Percentiles rank a stretch among this genome's conserved stretches.
phyloP scores from a whole-genome alignment of 768 basidiomycete genomes.

The Podaxis sp. region DNA sequence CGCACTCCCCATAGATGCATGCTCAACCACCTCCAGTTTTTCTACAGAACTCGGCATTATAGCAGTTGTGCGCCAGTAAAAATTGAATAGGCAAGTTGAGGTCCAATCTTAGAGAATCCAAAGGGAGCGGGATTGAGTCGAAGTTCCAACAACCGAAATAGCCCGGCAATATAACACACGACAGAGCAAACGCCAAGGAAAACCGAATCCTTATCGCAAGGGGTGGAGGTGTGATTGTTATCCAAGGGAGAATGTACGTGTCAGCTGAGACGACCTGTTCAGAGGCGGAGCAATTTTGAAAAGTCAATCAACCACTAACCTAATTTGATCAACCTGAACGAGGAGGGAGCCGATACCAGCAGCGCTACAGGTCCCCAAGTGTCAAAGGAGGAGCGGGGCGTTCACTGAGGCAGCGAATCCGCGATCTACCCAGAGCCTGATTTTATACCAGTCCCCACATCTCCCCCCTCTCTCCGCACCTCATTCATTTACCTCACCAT shows the following conservation, averaged over 20 bases:
- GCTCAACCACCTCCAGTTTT: neutral
- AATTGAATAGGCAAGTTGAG: neutral
- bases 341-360: neutral
- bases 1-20: constrained; percentile 1
- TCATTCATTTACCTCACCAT: neutral
- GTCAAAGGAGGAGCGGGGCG: neutral
- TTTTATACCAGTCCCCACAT: neutral
- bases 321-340: neutral
- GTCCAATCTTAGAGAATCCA: neutral
- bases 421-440: neutral
- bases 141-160: neutral
- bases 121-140: neutral
- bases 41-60: neutral
- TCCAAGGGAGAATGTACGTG: neutral
- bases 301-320: neutral
- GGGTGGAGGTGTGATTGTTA: neutral
- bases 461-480: neutral
- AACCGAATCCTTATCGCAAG: neutral
- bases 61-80: neutral
- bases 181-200: neutral
- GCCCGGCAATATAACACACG: neutral
- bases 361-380: neutral
- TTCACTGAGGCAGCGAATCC: neutral
- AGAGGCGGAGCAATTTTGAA: neutral
- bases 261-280: neutral